A percentile compares a stretch with the other conserved stretches of the same genome.
These are phyloP conservation scores for Carex myosuroides DNA, from an alignment of 176 grass and related monocot genomes.

Conservation along the genomic window DNA sequence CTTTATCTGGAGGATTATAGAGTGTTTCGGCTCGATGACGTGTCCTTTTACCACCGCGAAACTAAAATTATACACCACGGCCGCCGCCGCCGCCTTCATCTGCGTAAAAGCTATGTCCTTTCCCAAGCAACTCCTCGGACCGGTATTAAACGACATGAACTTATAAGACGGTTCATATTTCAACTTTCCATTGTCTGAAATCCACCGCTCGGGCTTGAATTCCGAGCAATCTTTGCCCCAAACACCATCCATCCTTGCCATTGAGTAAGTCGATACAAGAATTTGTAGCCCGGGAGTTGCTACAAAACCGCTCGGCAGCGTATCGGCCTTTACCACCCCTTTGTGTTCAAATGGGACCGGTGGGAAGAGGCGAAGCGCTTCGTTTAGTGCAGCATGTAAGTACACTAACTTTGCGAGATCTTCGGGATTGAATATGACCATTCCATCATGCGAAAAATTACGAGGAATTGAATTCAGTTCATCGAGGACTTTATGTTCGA, in stretches of 20 bases:
- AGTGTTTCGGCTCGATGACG: conserved; percentile 59
- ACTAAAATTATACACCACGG: conserved; percentile 61
- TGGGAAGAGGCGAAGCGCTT: conserved; percentile 67
- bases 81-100: conserved; percentile 54
- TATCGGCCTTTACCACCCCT: conserved; percentile 39
- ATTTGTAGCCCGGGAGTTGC: conserved; percentile 34
- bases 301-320: conserved; percentile 56
- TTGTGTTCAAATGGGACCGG: conserved; percentile 85
- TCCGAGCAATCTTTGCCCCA: conserved; percentile 88
- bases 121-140: conserved; percentile 64
- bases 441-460: not conserved
- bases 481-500: conserved; percentile 50
- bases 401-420: conserved; percentile 52
- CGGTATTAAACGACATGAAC: conserved; percentile 81
- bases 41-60: conserved; percentile 40
- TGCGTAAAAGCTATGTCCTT: conserved; percentile 85
- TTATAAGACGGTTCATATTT: conserved; percentile 77
- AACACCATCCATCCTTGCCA: conserved; percentile 63
- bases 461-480: conserved; percentile 34
- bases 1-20: conserved; percentile 78
- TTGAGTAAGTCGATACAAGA: conserved; percentile 50
- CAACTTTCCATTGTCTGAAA: conserved; percentile 40
- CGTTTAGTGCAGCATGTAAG: conserved; percentile 63
- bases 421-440: conserved; percentile 38
- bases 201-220: conserved; percentile 75